Percentiles rank a stretch among this genome's conserved stretches.
These are phyloP conservation scores for Drosera capensis DNA, from an alignment of 148 eudicot species.

Conservation along the genomic window DNA sequence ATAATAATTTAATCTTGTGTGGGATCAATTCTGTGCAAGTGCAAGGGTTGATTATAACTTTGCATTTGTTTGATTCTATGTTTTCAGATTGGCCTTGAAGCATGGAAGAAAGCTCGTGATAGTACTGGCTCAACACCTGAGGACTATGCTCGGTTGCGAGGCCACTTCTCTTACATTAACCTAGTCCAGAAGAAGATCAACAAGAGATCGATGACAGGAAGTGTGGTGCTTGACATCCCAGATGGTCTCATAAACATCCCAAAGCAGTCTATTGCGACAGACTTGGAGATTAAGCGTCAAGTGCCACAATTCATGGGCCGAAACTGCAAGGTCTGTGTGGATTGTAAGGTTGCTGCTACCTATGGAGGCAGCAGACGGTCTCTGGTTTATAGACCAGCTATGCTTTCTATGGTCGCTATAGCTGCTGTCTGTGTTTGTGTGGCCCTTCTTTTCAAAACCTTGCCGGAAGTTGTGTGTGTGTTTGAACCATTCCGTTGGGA, in stretches of 20 bases:
- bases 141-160: slow-evolving; percentile 61
- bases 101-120: slow-evolving; percentile 59
- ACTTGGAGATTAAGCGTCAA: slow-evolving; percentile 26
- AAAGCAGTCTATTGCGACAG: slow-evolving; percentile 16
- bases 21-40: too few species aligned
- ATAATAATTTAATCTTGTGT: too few species aligned
- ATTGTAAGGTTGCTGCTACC: slow-evolving; percentile 21
- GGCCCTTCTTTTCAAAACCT: too few species aligned
- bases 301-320: slow-evolving; percentile 4
- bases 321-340: slow-evolving; percentile 39
- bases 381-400: slow-evolving; percentile 51
- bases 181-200: slow-evolving; percentile 45
- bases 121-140: slow-evolving; percentile 56
- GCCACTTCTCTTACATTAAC: slow-evolving; percentile 51
- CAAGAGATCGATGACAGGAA: slow-evolving; percentile 23
- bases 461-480: too few species aligned
- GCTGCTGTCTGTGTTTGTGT: slow-evolving; percentile 98
- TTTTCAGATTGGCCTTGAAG: slow-evolving; percentile 65
- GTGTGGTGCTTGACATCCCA: slow-evolving; percentile 54
- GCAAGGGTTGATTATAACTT: too few species aligned
- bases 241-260: slow-evolving; percentile 11
- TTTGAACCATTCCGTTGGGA: too few species aligned
- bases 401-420: slow-evolving; percentile 67
- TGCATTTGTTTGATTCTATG: too few species aligned
- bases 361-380: slow-evolving; percentile 28